Base-by-base conservation (phyloP, 2,329 filamentous ascomycete genomes). In the Nigrograna mackinnonii region DNA sequence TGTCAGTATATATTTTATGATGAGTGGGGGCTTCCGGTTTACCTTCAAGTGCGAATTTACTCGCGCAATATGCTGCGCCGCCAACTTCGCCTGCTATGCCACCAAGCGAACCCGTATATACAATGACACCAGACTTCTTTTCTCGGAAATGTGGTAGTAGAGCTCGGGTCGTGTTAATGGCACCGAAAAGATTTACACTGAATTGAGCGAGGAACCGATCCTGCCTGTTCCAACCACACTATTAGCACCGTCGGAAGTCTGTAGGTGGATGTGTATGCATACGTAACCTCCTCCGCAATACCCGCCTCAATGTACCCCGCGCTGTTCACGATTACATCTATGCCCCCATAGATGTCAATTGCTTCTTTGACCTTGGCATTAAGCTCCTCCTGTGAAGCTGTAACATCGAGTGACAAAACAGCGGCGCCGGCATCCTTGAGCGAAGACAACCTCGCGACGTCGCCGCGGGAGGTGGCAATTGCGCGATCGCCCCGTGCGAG, bases 401-500 rank as follows among this genome's bases (percentile, higher is more conserved):
- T 78, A 6, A 79, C 70, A 45, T 82, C 79, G 6, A 81, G 70
- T 1, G 69, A 58, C 3, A 77, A 47, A 0, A 69, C 66, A 7
- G 69, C 48, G 2, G 77, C 77, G 4, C 77, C 77, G 1, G 62
- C 60, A 1, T 64, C 57, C 14, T 68, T 64, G 3, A 80, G 70
- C n/a, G 71, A 62, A 11, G 64, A 58, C 21, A 78, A 63, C 19
- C 66, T 66, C 3, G 64, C 54, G 0, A 67, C 22, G 37, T 47
- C 50, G 12, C 47, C 52, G 22, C 78, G 75, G 1, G 77, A 72
- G 0, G 76, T 78, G 2, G 78, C 79, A 31, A 80, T 64, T 44
- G 79, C 78, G 1, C 61, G 68, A 56, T 82, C 74, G 20, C 76
- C 76, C 20, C 69, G 67, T 2, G 61, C 55, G 5, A 81, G 67